phyloP scores from a whole-genome alignment of 208 protist species.

The Phytomonas sp. region DNA sequence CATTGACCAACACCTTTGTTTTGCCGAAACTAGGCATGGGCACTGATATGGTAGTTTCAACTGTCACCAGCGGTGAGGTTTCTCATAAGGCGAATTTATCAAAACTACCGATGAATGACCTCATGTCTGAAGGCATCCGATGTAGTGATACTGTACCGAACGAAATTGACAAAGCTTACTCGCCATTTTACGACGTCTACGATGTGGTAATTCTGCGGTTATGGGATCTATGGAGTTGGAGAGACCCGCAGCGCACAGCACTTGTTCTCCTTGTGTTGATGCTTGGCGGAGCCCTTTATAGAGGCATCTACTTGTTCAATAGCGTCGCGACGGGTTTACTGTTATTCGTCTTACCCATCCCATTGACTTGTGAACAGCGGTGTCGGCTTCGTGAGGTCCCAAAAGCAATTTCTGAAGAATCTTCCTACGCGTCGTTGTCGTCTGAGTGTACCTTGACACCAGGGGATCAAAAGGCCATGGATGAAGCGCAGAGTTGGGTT shows the following conservation, averaged over 20 bases:
- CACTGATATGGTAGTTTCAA: not conserved
- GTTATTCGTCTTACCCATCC: constrained; percentile 11
- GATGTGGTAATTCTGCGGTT: constrained; percentile 22
- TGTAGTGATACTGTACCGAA: not conserved
- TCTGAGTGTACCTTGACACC: not conserved
- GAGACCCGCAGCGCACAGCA: constrained; percentile 22
- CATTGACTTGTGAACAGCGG: constrained; percentile 18
- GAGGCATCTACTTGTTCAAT: not conserved
- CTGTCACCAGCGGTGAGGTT: not conserved
- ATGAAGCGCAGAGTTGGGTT: not conserved
- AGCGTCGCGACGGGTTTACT: constrained; percentile 5
- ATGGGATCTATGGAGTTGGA: constrained; percentile 24
- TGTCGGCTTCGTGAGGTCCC: not conserved
- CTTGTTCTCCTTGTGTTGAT: constrained; percentile 9
- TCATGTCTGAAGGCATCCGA: not conserved
- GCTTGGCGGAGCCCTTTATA: not conserved
- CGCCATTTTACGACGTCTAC: constrained; percentile 13
- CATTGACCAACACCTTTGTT: not conserved
- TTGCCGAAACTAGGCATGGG: not conserved
- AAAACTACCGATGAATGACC: too few species aligned
- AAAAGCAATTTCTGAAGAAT: not conserved
- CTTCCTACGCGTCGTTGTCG: not conserved
- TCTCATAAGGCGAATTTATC: too few species aligned
- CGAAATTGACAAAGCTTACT: constrained; percentile 10
- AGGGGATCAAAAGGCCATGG: not conserved